Conservation (phyloP, 768 basidiomycete species). For the Wakefieldia striispora region DNA sequence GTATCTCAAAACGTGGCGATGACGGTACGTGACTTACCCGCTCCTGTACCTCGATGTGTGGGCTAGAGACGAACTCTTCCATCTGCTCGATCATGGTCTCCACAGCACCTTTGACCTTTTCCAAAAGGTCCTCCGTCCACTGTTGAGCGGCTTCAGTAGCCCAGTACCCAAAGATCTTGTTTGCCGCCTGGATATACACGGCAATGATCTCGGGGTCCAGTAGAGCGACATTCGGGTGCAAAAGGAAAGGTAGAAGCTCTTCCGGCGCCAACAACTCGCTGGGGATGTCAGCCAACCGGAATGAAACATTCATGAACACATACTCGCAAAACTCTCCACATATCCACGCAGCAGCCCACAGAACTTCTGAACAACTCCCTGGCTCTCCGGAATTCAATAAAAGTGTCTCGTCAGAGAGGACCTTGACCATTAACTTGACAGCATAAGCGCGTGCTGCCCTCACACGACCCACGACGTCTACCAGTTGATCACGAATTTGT, state of each 20-base stretch:
- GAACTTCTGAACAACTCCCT: constrained; percentile 76
- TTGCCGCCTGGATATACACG: constrained; percentile 77
- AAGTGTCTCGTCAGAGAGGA: constrained; percentile 78
- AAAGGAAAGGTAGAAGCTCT: constrained; percentile 66
- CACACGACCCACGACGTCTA: constrained; percentile 86
- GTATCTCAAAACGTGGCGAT: neutral
- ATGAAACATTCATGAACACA: constrained; percentile 25
- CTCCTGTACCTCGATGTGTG: constrained; percentile 90
- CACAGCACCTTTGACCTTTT: constrained; percentile 62
- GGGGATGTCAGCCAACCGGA: constrained; percentile 10
- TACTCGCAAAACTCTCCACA: constrained; percentile 93
- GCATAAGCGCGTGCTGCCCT: constrained; percentile 72
- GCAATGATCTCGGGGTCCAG: constrained; percentile 66
- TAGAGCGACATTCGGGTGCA: constrained; percentile 55
- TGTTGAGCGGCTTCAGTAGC: constrained; percentile 67
- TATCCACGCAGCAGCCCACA: constrained; percentile 96
- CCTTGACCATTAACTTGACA: constrained; percentile 77
- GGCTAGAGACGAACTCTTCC: constrained; percentile 53
- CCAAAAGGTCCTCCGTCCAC: constrained; percentile 75
- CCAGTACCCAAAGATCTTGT: constrained; percentile 89
- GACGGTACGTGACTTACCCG: constrained; percentile 51
- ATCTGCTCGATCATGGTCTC: constrained; percentile 60
- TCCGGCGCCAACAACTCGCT: constrained; percentile 82
- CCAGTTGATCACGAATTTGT: constrained; percentile 78
- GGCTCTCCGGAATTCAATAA: constrained; percentile 63